These are phyloP conservation scores for Globisporangium acanthophoron DNA, from an alignment of 352 stramenopile genomes.

Conservation along the genomic window DNA sequence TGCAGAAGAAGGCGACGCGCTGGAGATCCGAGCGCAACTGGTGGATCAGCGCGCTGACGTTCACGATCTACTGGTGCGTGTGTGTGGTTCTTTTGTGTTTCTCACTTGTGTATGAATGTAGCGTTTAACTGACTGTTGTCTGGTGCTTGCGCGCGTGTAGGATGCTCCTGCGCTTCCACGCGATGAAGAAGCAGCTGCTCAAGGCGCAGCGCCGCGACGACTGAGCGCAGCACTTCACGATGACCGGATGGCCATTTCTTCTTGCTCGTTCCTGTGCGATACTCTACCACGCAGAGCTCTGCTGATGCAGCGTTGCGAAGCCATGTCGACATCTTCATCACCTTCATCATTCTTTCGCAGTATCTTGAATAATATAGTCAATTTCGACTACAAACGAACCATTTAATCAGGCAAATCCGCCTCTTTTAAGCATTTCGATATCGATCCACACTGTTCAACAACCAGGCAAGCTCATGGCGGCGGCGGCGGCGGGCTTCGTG, in stretches of 20 bases:
- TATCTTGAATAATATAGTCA: too few relatives aligned
- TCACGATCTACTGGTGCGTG: constrained; percentile 79
- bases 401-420: too few relatives aligned
- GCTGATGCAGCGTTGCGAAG: too few relatives aligned
- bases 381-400: too few relatives aligned
- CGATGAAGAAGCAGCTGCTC: constrained; percentile 74
- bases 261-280: too few relatives aligned
- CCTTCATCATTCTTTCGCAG: too few relatives aligned
- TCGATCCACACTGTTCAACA: not conserved
- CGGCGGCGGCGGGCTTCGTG: constrained; percentile 27
- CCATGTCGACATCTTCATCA: too few relatives aligned
- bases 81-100: not conserved
- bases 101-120: not conserved
- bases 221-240: constrained; percentile 13
- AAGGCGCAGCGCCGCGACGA: constrained; percentile 60
- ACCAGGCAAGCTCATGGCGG: not conserved
- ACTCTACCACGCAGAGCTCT: too few relatives aligned
- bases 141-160: constrained; percentile 14
- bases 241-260: too few relatives aligned
- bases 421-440: not conserved
- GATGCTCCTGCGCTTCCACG: constrained; percentile 79
- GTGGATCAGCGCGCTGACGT: constrained; percentile 83
- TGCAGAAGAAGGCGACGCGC: constrained; percentile 64
- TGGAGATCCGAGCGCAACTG: constrained; percentile 79
- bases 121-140: not conserved